Conservation (phyloP, 345 rosid genomes). For the Populus pruinosa region DNA sequence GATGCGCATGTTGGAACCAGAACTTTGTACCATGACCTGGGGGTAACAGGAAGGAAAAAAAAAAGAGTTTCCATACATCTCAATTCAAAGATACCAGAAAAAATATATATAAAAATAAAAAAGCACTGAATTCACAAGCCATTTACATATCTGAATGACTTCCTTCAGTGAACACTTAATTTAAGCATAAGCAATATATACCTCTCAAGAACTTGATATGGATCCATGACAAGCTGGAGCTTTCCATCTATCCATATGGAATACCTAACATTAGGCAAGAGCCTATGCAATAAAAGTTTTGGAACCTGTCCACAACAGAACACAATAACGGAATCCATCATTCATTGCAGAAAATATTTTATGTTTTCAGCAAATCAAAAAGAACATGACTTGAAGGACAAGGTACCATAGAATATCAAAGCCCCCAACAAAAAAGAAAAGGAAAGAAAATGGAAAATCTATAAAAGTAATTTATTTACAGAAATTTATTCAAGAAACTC, state of each 20-base stretch:
- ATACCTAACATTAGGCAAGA: slow-evolving; percentile 70
- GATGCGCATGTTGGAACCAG: neutral
- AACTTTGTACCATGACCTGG: neutral
- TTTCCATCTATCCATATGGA: slow-evolving; percentile 94
- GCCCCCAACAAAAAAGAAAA: neutral
- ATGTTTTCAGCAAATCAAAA: neutral
- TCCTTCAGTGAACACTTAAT: neutral
- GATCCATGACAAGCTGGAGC: slow-evolving; percentile 83
- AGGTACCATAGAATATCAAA: neutral
- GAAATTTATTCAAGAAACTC: neutral
- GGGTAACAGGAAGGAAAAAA: neutral
- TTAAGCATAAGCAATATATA: slow-evolving; percentile 21
- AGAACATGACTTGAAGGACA: neutral
- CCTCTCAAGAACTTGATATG: slow-evolving; percentile 89
- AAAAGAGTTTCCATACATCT: neutral
- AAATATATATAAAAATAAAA: neutral
- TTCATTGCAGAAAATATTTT: neutral
- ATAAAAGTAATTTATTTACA: neutral
- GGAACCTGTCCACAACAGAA: slow-evolving; percentile 58
- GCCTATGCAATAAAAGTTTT: slow-evolving; percentile 77
- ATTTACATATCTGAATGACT: neutral
- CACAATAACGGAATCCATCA: slow-evolving; percentile 7
- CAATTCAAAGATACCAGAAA: neutral
- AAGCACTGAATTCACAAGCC: neutral
- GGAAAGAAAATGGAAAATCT: neutral